phyloP scores from a whole-genome alignment of 345 rosid genomes.

The Linum tenue region DNA sequence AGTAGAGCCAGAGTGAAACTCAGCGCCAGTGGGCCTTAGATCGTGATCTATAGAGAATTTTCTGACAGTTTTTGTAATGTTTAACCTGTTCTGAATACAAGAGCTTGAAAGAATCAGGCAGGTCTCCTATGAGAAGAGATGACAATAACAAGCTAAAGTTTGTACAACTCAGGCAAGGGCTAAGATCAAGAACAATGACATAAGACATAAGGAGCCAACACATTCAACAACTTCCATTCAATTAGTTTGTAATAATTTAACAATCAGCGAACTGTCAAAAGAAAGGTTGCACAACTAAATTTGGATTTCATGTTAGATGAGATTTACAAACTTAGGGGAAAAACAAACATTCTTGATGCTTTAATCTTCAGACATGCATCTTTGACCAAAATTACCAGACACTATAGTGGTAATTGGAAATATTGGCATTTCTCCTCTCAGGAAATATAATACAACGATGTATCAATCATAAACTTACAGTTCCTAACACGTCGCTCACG shows the following conservation, averaged over 20 bases:
- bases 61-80: constrained; percentile 86
- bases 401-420: not conserved
- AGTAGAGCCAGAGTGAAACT: constrained; percentile 64
- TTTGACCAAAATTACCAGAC: not conserved
- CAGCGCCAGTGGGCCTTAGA: constrained; percentile 75
- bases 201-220: not conserved
- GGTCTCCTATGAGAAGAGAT: not conserved
- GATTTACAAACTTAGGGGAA: no score
- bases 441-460: constrained; percentile 10
- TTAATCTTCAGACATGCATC: not conserved
- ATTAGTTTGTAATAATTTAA: not conserved
- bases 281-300: no score
- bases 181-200: not conserved
- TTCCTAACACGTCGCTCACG: constrained; percentile 92
- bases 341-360: no score
- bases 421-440: not conserved
- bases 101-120: constrained; percentile 21
- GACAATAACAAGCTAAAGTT: not conserved
- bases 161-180: not conserved
- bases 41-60: constrained; percentile 79
- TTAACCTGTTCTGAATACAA: constrained; percentile 89
- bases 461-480: constrained; percentile 55
- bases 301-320: no score
- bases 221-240: not conserved
- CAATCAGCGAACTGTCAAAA: no score